Evolutionary conservation across 257 asterid genomes (phyloP), one percentile per base, ranked within the genome.

Genomic region (Jaltomata sinuosa): DNA sequence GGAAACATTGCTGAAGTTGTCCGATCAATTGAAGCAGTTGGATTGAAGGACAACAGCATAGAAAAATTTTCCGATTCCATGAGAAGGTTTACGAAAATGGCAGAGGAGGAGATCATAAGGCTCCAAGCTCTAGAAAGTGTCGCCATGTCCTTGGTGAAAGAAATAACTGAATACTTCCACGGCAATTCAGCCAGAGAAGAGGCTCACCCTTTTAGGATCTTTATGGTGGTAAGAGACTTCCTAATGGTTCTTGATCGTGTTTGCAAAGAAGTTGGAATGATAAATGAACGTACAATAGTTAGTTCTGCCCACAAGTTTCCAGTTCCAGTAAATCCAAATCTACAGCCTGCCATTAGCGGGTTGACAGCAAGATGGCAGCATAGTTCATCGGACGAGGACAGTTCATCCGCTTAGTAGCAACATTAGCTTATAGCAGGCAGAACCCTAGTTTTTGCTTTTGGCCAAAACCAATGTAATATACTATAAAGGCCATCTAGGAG

Each of bases 141-240:
- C 11, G 93, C 96, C 2, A 61, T 95, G 82, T 89, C 98, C 40
- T 85, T 94, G 80, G 98, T 97, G 78, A 97, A 97, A 90, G 99
- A 97, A 84, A 94, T 97, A 52, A 97, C 99, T 0, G 98, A 97
- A 68, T 97, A 97, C 57, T 97, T 97, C 90, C 99, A 97, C 47
- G 99, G 99, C 36, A 90, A 94, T 91, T 95, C 99, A 14, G 93
- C 94, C 1, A 91, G 85, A 88, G 99, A 97, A 85, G 99, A 95
- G 68, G 97, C 98, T 90, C 98, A 95, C 83, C 98, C 98, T 15
- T 91, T 97, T 71, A 88, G 98, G 79, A 97, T 97, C 86, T 97
- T 97, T 89, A 88, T 91, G 96, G 98, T 97, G 82, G 99, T 97
- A 25, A 89, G 98, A 29, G 99, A 97, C 85, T 97, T 97, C 86